A percentile compares a stretch with the other conserved stretches of the same genome.
These are phyloP conservation scores for Didymella segeticola DNA, from an alignment of 2,329 filamentous ascomycete species.

Conservation along the genomic window DNA sequence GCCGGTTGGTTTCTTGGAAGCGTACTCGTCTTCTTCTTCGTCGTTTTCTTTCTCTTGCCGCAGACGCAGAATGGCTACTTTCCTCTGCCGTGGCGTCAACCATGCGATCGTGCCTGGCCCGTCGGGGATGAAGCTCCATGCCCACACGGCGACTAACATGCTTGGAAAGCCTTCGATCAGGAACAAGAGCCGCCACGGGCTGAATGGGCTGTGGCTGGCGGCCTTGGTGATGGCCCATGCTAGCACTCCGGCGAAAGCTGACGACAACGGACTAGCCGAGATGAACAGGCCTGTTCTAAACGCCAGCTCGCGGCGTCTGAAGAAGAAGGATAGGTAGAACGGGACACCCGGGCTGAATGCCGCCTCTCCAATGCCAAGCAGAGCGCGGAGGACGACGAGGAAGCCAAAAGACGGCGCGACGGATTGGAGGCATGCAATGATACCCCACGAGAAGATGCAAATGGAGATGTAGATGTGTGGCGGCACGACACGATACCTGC, in stretches of 20 bases:
- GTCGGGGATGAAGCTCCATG: conserved; percentile 80
- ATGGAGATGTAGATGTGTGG: conserved; percentile 67
- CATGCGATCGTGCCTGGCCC: conserved; percentile 61
- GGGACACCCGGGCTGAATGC: conserved; percentile 69
- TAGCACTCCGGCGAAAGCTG: conserved; percentile 75
- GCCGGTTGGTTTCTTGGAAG: conserved; percentile 30
- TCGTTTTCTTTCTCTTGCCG: conserved; percentile 56
- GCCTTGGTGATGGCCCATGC: conserved; percentile 79
- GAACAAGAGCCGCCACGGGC: conserved; percentile 86
- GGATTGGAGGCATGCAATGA: conserved; percentile 75
- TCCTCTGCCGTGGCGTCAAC: conserved; percentile 56
- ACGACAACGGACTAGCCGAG: conserved; percentile 70
- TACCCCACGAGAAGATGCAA: conserved; percentile 79
- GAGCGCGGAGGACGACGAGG: conserved; percentile 67
- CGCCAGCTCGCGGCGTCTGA: conserved; percentile 74
- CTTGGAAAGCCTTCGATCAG: conserved; percentile 86
- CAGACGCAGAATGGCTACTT: conserved; percentile 74
- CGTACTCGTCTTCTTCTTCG: conserved; percentile 39
- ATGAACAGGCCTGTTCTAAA: conserved; percentile 87
- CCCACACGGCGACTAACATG: conserved; percentile 73
- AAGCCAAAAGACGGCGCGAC: conserved; percentile 54
- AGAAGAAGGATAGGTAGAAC: conserved; percentile 71
- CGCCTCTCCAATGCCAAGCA: conserved; percentile 65
- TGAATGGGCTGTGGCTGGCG: conserved; percentile 70
- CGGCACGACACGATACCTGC: conserved; percentile 62